Evolutionary conservation across 2,329 filamentous ascomycete genomes (phyloP), one percentile per base, ranked within the genome.

Genomic region (Colletotrichum noveboracense): DNA sequence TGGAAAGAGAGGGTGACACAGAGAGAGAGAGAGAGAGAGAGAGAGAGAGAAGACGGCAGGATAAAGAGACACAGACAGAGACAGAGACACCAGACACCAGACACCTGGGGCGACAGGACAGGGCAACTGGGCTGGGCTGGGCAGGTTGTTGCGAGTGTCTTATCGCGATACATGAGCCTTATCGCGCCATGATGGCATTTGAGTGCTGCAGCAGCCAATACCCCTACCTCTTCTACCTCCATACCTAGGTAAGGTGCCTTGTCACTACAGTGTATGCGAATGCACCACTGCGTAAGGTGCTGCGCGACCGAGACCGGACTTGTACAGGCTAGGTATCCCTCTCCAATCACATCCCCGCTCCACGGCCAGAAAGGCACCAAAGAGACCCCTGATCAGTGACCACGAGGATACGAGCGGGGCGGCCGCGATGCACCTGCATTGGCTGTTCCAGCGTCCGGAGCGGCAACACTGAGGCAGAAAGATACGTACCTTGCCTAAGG

Each of bases 131-230:
- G 66, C 18, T n/a, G 16, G 36, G 36, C 18, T 7, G 43, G 43
- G 43, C n/a, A 52, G 43, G n/a, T 21, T 52, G 43, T 52, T 65
- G 16, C 36, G 32, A 55, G 14, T 70, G 24, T 66, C 74, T 76
- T 76, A 76, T 76, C 74, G 74, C 55, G 74, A 74, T 73, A 74
- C 43, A 66, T 76, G 74, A 66, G 69, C 69, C 76, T 77, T 77
- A 77, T 77, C 76, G 76, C 74, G 76, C 61, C 74, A 77, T 77
- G 76, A 76, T 77, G 70, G 69, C 76, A 73, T 64, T 70, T 71
- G 38, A 69, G 61, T 62, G 64, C 56, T 16, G 52, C 73, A 56
- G 58, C 67, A 73, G 62, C 73, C 68, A 66, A 71, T 68, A 77
- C 67, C 71, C 72, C 36, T 75, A 71, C 72, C 34, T 34, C 16